Conservation (phyloP, 139 green algal genomes). For the Chlamydomonas schloesseri region DNA sequence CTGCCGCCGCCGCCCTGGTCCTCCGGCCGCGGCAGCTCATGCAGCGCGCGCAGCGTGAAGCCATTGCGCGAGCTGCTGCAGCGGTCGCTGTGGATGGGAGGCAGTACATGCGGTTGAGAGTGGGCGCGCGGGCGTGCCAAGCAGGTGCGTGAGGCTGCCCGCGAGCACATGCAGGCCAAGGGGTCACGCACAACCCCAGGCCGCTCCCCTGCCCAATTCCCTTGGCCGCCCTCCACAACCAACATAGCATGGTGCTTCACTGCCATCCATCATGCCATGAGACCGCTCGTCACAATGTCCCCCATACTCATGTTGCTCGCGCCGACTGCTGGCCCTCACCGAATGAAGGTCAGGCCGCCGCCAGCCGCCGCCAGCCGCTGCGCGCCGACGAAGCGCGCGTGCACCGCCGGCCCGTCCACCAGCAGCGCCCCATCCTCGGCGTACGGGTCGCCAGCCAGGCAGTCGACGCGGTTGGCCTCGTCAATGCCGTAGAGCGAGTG, state of each 20-base stretch:
- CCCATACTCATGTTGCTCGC: too few relatives aligned
- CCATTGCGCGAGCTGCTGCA: slow-evolving; percentile 2
- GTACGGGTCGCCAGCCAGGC: neutral
- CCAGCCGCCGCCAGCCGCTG: neutral
- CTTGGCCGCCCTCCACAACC: too few relatives aligned
- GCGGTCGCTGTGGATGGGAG: neutral
- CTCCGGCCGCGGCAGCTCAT: neutral
- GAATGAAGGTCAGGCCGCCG: slow-evolving; percentile 5
- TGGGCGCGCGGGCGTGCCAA: too few relatives aligned
- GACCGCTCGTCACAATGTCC: too few relatives aligned
- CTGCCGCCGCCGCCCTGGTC: neutral
- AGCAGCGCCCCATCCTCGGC: neutral
- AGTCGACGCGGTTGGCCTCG: neutral
- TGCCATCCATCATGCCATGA: too few relatives aligned
- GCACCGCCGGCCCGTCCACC: neutral
- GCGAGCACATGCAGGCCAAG: too few relatives aligned
- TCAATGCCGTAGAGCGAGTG: slow-evolving; percentile 7
- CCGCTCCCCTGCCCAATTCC: too few relatives aligned
- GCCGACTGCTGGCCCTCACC: too few relatives aligned
- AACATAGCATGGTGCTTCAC: too few relatives aligned
- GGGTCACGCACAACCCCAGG: too few relatives aligned
- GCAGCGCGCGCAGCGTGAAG: slow-evolving; percentile 4
- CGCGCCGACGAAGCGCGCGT: slow-evolving; percentile 11
- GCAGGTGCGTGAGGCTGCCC: too few relatives aligned
- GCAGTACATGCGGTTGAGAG: too few relatives aligned